A percentile compares a stretch with the other conserved stretches of the same genome.
phyloP scores from a whole-genome alignment of 768 basidiomycete species.

The Calocybe indica region DNA sequence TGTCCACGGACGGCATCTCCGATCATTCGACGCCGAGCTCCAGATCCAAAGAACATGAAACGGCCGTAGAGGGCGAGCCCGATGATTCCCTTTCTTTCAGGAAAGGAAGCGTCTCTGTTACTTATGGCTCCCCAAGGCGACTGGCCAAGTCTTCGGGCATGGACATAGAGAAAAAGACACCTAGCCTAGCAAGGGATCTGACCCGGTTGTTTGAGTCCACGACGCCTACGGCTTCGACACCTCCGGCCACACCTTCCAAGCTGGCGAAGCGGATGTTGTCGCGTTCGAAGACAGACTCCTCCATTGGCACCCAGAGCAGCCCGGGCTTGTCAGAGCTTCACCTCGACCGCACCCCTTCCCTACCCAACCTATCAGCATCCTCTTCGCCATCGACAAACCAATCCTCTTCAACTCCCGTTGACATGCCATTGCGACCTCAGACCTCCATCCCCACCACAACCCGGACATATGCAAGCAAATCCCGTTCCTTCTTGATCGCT shows the following conservation, averaged over 20 bases:
- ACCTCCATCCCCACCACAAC: conserved; percentile 28
- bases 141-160: conserved; percentile 1
- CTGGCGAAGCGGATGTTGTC: conserved; percentile 70
- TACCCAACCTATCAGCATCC: conserved; percentile 26
- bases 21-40: conserved; percentile 1
- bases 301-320: conserved; percentile 26
- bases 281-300: conserved; percentile 60
- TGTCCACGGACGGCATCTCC: conserved; percentile 12
- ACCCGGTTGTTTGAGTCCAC: conserved; percentile 39
- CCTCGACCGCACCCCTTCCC: conserved; percentile 29
- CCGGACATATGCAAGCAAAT: conserved; percentile 69
- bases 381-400: conserved; percentile 14
- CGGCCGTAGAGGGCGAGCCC: conserved; percentile 7
- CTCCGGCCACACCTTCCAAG: conserved; percentile 30
- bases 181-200: conserved; percentile 33
- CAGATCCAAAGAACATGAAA: conserved; percentile 1
- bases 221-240: conserved; percentile 15
- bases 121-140: conserved; percentile 16
- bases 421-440: conserved; percentile 2
- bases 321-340: not conserved
- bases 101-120: not conserved
- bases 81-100: conserved; percentile 6
- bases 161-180: conserved; percentile 1
- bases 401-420: too few species aligned
- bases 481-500: conserved; percentile 74